Conservation (phyloP, 2,329 filamentous ascomycete species). For the Aureobasidium leucospermi region DNA sequence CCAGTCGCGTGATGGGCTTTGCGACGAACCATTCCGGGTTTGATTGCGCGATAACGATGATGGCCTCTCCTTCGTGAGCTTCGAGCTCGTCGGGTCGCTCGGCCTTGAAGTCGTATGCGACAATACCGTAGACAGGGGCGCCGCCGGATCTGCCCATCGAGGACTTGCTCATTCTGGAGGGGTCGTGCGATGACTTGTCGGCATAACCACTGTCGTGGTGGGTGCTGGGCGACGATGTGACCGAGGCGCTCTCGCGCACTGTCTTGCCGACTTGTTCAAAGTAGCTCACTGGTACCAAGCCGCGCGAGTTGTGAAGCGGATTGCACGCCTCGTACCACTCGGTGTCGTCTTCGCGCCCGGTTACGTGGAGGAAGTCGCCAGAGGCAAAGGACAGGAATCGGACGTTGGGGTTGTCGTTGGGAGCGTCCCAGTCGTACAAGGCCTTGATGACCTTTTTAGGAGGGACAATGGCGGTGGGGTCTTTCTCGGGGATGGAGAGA, state of each 20-base stretch:
- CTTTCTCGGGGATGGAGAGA: constrained; percentile 73
- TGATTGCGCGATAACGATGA: constrained; percentile 96
- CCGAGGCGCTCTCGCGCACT: constrained; percentile 70
- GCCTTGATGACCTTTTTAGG: constrained; percentile 98
- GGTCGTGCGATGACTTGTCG: constrained; percentile 38
- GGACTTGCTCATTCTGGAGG: constrained; percentile 36
- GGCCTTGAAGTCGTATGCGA: constrained; percentile 94
- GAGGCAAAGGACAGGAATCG: constrained; percentile 76
- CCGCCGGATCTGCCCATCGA: constrained; percentile 35
- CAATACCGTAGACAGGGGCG: constrained; percentile 92
- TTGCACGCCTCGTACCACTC: constrained; percentile 99
- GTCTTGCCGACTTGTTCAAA: constrained; percentile 91
- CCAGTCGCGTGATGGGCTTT: constrained; percentile 96
- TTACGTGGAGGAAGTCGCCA: constrained; percentile 97
- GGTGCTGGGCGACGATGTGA: constrained; percentile 28
- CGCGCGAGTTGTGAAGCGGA: constrained; percentile 78
- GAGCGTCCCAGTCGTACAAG: constrained; percentile 83
- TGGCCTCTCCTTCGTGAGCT: constrained; percentile 88
- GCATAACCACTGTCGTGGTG: constrained; percentile 91
- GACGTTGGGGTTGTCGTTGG: constrained; percentile 36
- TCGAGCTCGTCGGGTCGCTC: constrained; percentile 94
- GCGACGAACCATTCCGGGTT: constrained; percentile 99
- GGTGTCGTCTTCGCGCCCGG: constrained; percentile 84
- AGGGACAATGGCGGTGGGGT: constrained; percentile 79
- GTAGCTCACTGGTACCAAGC: constrained; percentile 86